Base-by-base conservation (phyloP, 2,329 filamentous ascomycete genomes). In the Colletotrichum sp. region DNA sequence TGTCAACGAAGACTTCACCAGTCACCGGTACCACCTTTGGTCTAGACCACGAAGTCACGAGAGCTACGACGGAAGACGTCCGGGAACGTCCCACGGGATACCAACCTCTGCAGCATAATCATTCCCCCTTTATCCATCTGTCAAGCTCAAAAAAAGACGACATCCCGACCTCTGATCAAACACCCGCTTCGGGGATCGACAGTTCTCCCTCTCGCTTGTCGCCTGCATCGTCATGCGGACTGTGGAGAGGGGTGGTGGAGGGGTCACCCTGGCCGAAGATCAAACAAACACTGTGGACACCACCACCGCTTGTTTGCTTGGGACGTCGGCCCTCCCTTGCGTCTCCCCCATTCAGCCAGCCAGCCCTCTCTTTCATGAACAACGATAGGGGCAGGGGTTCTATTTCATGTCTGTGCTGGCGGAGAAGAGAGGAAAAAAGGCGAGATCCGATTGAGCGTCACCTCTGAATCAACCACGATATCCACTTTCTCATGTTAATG, bases 161-260 rank as follows among this genome's bases (percentile, higher is more conserved):
- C 59, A 62, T 63, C 73, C 59, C 60, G 15, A 32, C 63, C 59
- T 69, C 44, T 55, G 69, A 75, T 75, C 73, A 75, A 75, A 72
- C 73, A 72, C 16, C 69, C 57, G 39, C 55, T 64, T 66, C 32
- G 48, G 62, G 69, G 65, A 68, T 73, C 64, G 59, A 34, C 64
- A 26, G 64, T 60, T 36, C 44, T 68, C 32, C 70, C 65, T 68
- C 59, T 73, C 65, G 57, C 65, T 74, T 74, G 57, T 34, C 30
- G 59, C 32, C 59, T 71, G 67, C 44, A 69, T 73, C 48, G 30
- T 69, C 71, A 76, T 76, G 64, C 74, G 74, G 34, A 52, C 44
- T 52, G 44, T 52, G 44, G 44, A 52, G 44, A 44, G 16, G 34
- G 68, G 66, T 16, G n/a, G 66, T 22, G 52, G 28, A n/a, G 26